A percentile compares a stretch with the other conserved stretches of the same genome.
Evolutionary conservation across 768 basidiomycete species (phyloP).

Genomic region (Wakefieldia striispora): DNA sequence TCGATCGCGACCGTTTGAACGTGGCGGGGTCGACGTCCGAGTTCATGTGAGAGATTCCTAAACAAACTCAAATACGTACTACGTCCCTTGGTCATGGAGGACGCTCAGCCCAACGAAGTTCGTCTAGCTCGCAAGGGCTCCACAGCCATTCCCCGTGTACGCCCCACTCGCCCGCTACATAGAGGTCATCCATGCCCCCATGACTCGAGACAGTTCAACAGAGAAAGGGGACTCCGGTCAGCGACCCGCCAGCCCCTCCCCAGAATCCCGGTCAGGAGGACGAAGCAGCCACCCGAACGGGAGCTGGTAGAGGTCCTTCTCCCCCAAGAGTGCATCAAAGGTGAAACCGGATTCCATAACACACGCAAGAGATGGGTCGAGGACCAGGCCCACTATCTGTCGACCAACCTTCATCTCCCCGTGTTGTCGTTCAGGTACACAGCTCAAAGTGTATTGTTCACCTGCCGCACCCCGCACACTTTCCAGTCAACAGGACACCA

Average conservation of each 20-base stretch:
- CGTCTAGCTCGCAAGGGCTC: slow-evolving; percentile 36
- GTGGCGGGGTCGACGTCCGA: not conserved
- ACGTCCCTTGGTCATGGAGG: slow-evolving; percentile 27
- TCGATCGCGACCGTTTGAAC: slow-evolving; percentile 15
- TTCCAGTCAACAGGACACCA: not conserved
- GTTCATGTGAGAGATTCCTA: slow-evolving; percentile 16
- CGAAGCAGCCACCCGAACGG: not conserved
- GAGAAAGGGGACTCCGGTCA: not conserved
- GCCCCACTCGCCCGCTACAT: not conserved
- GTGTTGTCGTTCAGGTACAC: slow-evolving; percentile 9
- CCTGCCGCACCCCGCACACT: slow-evolving; percentile 2
- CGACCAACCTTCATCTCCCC: slow-evolving; percentile 7
- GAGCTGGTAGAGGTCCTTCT: slow-evolving; percentile 4
- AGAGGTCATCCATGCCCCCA: not conserved
- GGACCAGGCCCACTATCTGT: slow-evolving; percentile 7
- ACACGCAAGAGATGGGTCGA: slow-evolving; percentile 13
- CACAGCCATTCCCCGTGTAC: slow-evolving; percentile 28
- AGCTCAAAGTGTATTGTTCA: slow-evolving; percentile 8
- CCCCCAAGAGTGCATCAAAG: slow-evolving; percentile 15
- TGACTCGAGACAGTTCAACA: slow-evolving; percentile 3
- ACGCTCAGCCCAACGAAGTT: slow-evolving; percentile 39
- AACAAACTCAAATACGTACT: slow-evolving; percentile 29
- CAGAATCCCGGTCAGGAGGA: not conserved
- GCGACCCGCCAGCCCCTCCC: not conserved
- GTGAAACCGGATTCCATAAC: slow-evolving; percentile 3